Conservation (phyloP, 345 rosid species). For the Lumnitzera racemosa region DNA sequence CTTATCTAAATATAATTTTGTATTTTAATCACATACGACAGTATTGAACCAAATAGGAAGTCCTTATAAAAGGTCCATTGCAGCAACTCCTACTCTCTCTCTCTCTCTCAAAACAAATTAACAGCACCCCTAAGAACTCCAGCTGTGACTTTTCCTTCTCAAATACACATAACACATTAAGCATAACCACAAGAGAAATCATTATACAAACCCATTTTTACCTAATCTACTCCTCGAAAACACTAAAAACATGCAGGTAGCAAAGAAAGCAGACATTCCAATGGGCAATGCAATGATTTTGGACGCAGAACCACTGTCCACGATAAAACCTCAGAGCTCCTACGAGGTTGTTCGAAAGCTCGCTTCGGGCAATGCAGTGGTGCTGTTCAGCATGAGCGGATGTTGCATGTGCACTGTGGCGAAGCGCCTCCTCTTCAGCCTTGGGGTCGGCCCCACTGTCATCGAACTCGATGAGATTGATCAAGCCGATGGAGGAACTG, state of each 20-base stretch:
- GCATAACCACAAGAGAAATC: not conserved
- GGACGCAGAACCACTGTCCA: no score
- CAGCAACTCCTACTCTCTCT: not conserved
- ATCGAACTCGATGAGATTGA: slow-evolving; percentile 64
- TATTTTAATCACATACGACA: no score
- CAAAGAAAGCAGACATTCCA: no score
- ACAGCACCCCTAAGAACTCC: no score
- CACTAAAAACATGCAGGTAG: not conserved
- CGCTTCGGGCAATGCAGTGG: slow-evolving; percentile 68
- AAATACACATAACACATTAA: not conserved
- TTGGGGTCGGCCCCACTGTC: slow-evolving; percentile 81
- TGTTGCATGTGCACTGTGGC: slow-evolving; percentile 98
- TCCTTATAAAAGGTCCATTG: no score
- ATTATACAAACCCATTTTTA: not conserved
- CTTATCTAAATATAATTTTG: no score
- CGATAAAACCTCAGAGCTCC: slow-evolving; percentile 14
- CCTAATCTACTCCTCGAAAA: not conserved
- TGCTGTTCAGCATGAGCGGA: slow-evolving; percentile 69
- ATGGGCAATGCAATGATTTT: no score
- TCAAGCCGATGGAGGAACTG: slow-evolving; percentile 12
- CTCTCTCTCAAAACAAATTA: not conserved
- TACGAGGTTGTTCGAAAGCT: slow-evolving; percentile 47
- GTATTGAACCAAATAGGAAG: no score
- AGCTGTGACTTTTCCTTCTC: no score
- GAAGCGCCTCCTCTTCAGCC: slow-evolving; percentile 79